These are phyloP conservation scores for Claviceps capensis DNA, from an alignment of 2,329 filamentous ascomycete genomes.

Conservation along the genomic window DNA sequence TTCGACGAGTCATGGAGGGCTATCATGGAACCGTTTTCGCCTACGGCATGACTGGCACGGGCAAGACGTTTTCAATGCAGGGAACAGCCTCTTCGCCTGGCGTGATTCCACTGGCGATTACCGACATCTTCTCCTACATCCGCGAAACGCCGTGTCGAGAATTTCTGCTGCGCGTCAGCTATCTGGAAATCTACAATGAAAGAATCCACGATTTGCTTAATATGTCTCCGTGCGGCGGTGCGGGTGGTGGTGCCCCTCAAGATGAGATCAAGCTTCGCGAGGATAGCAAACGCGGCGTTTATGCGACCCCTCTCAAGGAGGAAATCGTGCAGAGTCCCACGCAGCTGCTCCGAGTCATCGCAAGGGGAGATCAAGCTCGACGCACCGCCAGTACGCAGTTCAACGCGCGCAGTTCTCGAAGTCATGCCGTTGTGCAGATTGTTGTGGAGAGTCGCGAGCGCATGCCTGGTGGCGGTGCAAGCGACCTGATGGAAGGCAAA, in stretches of 20 bases:
- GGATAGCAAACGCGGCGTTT: slow-evolving; percentile 91
- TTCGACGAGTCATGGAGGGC: slow-evolving; percentile 95
- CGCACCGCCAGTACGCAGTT: slow-evolving; percentile 92
- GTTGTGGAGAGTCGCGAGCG: slow-evolving; percentile 94
- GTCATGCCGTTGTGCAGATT: slow-evolving; percentile 96
- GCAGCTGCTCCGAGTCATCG: slow-evolving; percentile 86
- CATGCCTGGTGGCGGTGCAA: slow-evolving; percentile 40
- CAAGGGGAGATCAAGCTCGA: slow-evolving; percentile 79
- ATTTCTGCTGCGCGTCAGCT: slow-evolving; percentile 90
- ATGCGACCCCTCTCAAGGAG: slow-evolving; percentile 90
- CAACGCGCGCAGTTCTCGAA: slow-evolving; percentile 90
- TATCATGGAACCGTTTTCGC: slow-evolving; percentile 98
- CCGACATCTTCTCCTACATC: slow-evolving; percentile 98
- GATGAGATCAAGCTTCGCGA: slow-evolving; percentile 97
- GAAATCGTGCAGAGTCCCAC: slow-evolving; percentile 98
- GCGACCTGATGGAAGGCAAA: slow-evolving; percentile 33
- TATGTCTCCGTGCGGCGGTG: slow-evolving; percentile 46
- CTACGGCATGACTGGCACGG: slow-evolving; percentile 97
- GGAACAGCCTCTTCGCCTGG: slow-evolving; percentile 89
- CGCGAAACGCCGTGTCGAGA: slow-evolving; percentile 90
- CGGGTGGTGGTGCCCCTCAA: slow-evolving; percentile 42
- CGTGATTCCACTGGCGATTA: slow-evolving; percentile 93
- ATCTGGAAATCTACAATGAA: slow-evolving; percentile 98
- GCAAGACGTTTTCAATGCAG: slow-evolving; percentile 99
- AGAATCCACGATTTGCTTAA: slow-evolving; percentile 88